phyloP scores from a whole-genome alignment of 2,329 filamentous ascomycete genomes.

The Mycosphaerella sp. region DNA sequence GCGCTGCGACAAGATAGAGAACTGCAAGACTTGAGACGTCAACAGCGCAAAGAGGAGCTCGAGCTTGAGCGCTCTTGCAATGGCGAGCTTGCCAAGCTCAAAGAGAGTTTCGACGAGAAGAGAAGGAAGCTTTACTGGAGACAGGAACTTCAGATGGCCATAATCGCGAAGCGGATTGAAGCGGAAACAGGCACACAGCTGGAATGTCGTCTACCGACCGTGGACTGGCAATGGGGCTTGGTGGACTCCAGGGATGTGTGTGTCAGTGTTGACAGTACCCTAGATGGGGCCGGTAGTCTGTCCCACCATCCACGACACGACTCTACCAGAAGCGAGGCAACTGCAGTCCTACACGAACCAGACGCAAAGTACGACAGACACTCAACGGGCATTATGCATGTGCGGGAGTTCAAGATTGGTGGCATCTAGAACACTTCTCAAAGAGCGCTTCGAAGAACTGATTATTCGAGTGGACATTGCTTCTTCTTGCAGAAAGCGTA shows the following conservation, averaged over 20 bases:
- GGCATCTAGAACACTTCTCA: background rate
- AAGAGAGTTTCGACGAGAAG: conserved; percentile 31
- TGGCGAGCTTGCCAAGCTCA: conserved; percentile 17
- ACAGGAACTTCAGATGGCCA: conserved; percentile 39
- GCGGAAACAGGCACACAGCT: conserved; percentile 12
- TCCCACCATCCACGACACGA: conserved; percentile 5
- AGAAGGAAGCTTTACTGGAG: conserved; percentile 32
- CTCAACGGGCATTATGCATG: conserved; percentile 1
- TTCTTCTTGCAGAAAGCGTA: too few relatives aligned
- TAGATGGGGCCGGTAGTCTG: background rate
- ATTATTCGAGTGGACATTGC: too few relatives aligned
- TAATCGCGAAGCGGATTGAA: conserved; percentile 33
- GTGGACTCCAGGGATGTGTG: background rate
- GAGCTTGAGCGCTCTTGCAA: conserved; percentile 32
- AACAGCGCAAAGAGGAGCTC: conserved; percentile 33
- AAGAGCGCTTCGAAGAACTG: background rate
- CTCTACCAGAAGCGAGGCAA: conserved; percentile 4
- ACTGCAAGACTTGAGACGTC: conserved; percentile 32
- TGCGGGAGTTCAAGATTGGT: conserved; percentile 14
- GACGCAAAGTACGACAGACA: conserved; percentile 3
- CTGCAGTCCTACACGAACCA: conserved; percentile 1
- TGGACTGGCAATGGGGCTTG: conserved; percentile 12
- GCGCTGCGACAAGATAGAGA: conserved; percentile 39
- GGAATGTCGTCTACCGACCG: conserved; percentile 12
- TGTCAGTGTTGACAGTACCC: background rate